These are phyloP conservation scores for Fusarium sp. DNA, from an alignment of 2,329 filamentous ascomycete genomes.

Conservation along the genomic window DNA sequence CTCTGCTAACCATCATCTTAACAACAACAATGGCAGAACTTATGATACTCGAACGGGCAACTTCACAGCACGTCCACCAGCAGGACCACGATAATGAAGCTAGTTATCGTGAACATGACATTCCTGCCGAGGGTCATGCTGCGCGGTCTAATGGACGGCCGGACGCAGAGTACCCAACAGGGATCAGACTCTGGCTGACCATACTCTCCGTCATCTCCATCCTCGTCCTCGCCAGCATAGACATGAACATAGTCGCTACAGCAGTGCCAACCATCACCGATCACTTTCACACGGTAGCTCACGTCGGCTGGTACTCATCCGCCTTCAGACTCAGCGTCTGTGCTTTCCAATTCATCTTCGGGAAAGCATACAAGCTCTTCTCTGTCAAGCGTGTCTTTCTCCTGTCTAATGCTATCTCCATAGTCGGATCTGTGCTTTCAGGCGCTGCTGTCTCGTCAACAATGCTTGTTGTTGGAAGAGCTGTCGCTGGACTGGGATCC, in stretches of 20 bases:
- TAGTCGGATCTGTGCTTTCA: slow-evolving; percentile 58
- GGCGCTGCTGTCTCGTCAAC: slow-evolving; percentile 52
- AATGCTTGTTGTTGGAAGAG: slow-evolving; percentile 59
- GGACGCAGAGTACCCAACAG: not conserved
- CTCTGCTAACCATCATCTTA: not conserved
- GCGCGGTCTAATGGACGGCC: rapidly evolving
- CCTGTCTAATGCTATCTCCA: slow-evolving; percentile 53
- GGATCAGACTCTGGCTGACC: not conserved
- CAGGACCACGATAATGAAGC: rapidly evolving
- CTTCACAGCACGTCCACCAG: rapidly evolving
- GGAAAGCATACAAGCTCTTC: slow-evolving; percentile 24
- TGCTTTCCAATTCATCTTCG: slow-evolving; percentile 48
- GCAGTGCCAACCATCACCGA: slow-evolving; percentile 44
- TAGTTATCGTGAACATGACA: not conserved
- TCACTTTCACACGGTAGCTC: slow-evolving; percentile 38
- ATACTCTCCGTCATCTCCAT: not conserved
- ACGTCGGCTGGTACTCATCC: slow-evolving; percentile 42
- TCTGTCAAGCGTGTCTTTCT: slow-evolving; percentile 49
- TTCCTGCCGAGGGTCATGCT: rapidly evolving
- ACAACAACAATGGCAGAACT: not conserved
- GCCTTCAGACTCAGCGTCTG: slow-evolving; percentile 52
- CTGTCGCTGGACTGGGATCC: slow-evolving; percentile 56
- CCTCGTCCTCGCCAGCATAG: slow-evolving; percentile 31
- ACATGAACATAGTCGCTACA: slow-evolving; percentile 40
- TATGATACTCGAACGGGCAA: rapidly evolving